These are phyloP conservation scores for Xylariaceae sp. DNA, from an alignment of 2,329 filamentous ascomycete species.

Conservation along the genomic window DNA sequence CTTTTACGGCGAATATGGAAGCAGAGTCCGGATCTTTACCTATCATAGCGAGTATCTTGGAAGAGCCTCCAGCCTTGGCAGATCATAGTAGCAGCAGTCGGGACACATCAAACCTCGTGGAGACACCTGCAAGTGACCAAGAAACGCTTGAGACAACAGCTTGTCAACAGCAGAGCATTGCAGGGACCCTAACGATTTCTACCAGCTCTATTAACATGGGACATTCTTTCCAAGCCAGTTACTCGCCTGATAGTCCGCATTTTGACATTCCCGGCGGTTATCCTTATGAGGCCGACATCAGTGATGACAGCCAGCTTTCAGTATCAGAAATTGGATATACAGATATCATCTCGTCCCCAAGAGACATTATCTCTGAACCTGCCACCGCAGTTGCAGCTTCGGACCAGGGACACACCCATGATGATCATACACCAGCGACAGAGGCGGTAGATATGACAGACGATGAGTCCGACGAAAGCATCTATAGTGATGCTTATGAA, in stretches of 20 bases:
- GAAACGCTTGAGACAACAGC: not conserved
- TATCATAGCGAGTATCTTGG: slow-evolving; percentile 19
- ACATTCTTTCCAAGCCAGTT: slow-evolving; percentile 9
- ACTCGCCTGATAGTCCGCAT: slow-evolving; percentile 27
- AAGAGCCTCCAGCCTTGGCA: slow-evolving; percentile 21
- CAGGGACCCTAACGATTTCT: slow-evolving; percentile 41
- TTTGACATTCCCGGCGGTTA: slow-evolving; percentile 57
- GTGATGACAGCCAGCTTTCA: slow-evolving; percentile 1
- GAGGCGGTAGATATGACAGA: slow-evolving; percentile 35
- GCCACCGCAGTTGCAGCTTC: slow-evolving; percentile 20
- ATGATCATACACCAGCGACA: slow-evolving; percentile 25
- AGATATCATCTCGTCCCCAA: not conserved
- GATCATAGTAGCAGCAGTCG: slow-evolving; percentile 19
- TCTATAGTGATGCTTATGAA: slow-evolving; percentile 75
- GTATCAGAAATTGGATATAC: not conserved
- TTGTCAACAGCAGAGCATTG: slow-evolving; percentile 29
- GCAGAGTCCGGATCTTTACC: not conserved
- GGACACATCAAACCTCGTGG: slow-evolving; percentile 11
- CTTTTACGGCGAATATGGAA: not conserved
- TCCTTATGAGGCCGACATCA: slow-evolving; percentile 34
- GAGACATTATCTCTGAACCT: slow-evolving; percentile 25
- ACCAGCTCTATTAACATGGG: slow-evolving; percentile 37
- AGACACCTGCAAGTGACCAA: slow-evolving; percentile 17
- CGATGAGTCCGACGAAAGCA: slow-evolving; percentile 41
- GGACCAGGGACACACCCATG: slow-evolving; percentile 17